phyloP scores from a whole-genome alignment of 352 stramenopile species.

The Phytophthora chlamydospora region DNA sequence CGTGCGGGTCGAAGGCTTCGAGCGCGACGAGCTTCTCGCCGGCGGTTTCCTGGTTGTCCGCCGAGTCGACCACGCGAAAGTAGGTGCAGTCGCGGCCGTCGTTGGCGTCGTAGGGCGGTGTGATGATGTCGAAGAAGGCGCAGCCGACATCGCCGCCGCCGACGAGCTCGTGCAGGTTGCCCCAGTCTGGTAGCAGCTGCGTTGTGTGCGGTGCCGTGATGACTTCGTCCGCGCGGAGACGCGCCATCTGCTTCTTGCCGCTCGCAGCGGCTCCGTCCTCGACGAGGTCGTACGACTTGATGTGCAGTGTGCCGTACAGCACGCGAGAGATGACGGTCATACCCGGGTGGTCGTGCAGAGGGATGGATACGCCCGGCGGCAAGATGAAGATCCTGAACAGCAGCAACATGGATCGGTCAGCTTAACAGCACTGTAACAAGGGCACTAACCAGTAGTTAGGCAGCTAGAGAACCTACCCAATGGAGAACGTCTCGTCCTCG shows the following conservation, averaged over 20 bases:
- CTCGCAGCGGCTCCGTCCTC: constrained; percentile 1
- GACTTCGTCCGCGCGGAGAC: constrained; percentile 46
- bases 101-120: constrained; percentile 77
- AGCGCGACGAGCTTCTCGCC: constrained; percentile 42
- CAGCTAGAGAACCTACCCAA: constrained; percentile 49
- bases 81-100: constrained; percentile 78
- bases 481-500: constrained; percentile 80
- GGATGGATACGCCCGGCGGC: constrained; percentile 69
- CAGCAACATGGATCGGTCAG: background rate
- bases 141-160: constrained; percentile 74
- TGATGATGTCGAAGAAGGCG: constrained; percentile 88
- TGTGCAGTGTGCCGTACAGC: constrained; percentile 73
- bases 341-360: constrained; percentile 82
- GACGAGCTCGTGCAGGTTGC: constrained; percentile 84
- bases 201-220: constrained; percentile 67
- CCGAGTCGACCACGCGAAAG: constrained; percentile 53
- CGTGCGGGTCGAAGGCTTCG: constrained; percentile 51
- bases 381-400: constrained; percentile 81
- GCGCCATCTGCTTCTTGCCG: constrained; percentile 37
- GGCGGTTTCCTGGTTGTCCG: constrained; percentile 10
- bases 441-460: background rate
- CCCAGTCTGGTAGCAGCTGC: constrained; percentile 67
- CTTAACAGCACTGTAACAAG: background rate
- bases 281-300: constrained; percentile 71
- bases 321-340: constrained; percentile 88